A percentile compares a stretch with the other conserved stretches of the same genome.
Conservation (phyloP, 176 grass and related monocot genomes). For the Oryza meridionalis region DNA sequence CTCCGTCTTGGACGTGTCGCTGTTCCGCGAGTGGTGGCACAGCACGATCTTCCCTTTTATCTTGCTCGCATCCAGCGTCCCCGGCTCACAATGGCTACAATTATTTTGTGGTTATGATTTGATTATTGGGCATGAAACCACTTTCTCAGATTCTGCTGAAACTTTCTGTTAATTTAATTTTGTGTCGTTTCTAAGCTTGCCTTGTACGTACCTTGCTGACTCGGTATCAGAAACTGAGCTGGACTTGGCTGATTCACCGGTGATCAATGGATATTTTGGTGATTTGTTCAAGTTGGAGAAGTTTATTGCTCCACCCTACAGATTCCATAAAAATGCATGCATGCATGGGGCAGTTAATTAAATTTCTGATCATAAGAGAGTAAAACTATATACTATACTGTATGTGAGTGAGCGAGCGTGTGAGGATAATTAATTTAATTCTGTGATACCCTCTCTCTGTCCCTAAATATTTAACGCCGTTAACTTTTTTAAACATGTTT, state of each 20-base stretch:
- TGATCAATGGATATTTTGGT: conserved; percentile 72
- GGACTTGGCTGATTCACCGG: conserved; percentile 63
- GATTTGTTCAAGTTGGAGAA: conserved; percentile 74
- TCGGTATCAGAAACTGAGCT: conserved; percentile 54
- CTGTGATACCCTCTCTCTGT: no score
- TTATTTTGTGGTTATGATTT: no score
- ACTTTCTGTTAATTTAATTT: neutral
- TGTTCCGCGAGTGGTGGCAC: conserved; percentile 51
- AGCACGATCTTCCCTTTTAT: conserved; percentile 79
- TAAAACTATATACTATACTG: no score
- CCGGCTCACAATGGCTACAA: conserved; percentile 69
- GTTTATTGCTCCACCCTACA: conserved; percentile 81
- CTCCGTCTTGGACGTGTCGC: conserved; percentile 47
- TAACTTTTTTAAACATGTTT: no score
- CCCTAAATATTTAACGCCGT: no score
- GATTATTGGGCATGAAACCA: no score
- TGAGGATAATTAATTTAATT: no score
- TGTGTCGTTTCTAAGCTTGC: neutral
- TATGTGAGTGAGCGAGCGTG: no score
- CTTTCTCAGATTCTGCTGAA: neutral
- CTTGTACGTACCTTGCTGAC: conserved; percentile 57
- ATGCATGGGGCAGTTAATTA: no score
- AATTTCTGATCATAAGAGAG: neutral
- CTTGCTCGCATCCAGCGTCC: conserved; percentile 60
- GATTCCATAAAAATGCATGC: neutral